Evolutionary conservation across 2,329 filamentous ascomycete species (phyloP).

Genomic region (Mycosphaerella sp.): DNA sequence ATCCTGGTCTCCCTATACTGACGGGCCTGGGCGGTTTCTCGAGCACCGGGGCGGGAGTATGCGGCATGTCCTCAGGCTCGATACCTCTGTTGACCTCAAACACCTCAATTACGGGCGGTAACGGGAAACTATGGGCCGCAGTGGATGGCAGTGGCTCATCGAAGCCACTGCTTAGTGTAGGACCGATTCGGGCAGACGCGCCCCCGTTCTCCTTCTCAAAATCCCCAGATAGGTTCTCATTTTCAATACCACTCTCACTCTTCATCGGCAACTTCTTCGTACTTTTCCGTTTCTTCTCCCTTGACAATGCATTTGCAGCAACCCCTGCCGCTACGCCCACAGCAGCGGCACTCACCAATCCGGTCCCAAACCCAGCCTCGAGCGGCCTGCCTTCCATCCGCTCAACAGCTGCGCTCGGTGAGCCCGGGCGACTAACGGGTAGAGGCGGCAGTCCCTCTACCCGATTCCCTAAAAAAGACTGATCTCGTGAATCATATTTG

Average conservation of each 20-base stretch:
- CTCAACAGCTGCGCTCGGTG: conserved; percentile 28
- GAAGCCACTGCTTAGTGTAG: not conserved
- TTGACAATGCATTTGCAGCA: conserved; percentile 5
- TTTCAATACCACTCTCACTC: too few relatives aligned
- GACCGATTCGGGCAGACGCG: not conserved
- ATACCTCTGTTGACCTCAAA: not conserved
- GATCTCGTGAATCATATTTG: conserved; percentile 27
- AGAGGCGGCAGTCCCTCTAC: conserved; percentile 53
- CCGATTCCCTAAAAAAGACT: conserved; percentile 61
- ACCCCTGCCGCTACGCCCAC: conserved; percentile 9
- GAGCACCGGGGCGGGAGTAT: conserved; percentile 3
- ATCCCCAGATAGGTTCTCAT: too few relatives aligned
- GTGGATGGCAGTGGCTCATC: conserved; percentile 2
- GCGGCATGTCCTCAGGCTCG: not conserved
- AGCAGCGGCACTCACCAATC: conserved; percentile 20
- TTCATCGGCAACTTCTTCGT: not conserved
- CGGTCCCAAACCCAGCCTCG: conserved; percentile 27
- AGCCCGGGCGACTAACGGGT: conserved; percentile 32
- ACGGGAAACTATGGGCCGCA: conserved; percentile 5
- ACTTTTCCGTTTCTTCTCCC: conserved; percentile 4
- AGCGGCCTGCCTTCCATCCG: conserved; percentile 33
- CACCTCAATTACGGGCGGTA: not conserved
- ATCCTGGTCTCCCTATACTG: conserved; percentile 18
- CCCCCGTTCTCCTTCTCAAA: not conserved
- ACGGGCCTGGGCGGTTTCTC: conserved; percentile 7